These are phyloP conservation scores for Mycena galopus DNA, from an alignment of 768 basidiomycete species.

Conservation along the genomic window DNA sequence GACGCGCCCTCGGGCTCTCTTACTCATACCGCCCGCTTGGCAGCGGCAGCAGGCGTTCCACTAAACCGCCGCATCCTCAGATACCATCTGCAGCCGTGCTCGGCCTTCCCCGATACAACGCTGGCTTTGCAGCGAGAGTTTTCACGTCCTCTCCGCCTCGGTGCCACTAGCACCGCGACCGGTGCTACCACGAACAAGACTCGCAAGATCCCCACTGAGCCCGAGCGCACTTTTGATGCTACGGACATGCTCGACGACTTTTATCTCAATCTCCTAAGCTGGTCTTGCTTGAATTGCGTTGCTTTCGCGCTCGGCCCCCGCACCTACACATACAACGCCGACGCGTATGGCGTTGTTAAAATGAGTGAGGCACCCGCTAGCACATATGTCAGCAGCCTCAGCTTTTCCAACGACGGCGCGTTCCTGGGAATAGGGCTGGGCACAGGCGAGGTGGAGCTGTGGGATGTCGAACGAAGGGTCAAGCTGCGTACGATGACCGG, in stretches of 20 bases:
- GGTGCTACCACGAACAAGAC: conserved; percentile 76
- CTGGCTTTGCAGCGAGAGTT: conserved; percentile 84
- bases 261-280: conserved; percentile 93
- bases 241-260: conserved; percentile 96
- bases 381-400: conserved; percentile 80
- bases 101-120: conserved; percentile 80
- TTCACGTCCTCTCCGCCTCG: conserved; percentile 78
- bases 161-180: conserved; percentile 72
- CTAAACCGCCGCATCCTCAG: conserved; percentile 87
- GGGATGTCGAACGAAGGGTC: conserved; percentile 86
- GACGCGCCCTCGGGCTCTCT: conserved; percentile 74
- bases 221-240: conserved; percentile 95
- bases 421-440: conserved; percentile 88
- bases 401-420: conserved; percentile 84
- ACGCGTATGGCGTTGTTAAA: conserved; percentile 84
- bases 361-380: conserved; percentile 83
- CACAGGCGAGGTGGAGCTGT: conserved; percentile 91
- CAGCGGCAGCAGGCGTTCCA: conserved; percentile 80
- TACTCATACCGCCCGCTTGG: conserved; percentile 83
- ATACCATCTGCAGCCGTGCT: conserved; percentile 89
- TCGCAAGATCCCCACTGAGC: conserved; percentile 86
- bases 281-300: conserved; percentile 89
- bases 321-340: conserved; percentile 96
- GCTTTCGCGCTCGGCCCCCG: conserved; percentile 90
- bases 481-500: conserved; percentile 93